A percentile compares a stretch with the other conserved stretches of the same genome.
Evolutionary conservation across 2,329 filamentous ascomycete species (phyloP).

Genomic region (Xylaria sp.): DNA sequence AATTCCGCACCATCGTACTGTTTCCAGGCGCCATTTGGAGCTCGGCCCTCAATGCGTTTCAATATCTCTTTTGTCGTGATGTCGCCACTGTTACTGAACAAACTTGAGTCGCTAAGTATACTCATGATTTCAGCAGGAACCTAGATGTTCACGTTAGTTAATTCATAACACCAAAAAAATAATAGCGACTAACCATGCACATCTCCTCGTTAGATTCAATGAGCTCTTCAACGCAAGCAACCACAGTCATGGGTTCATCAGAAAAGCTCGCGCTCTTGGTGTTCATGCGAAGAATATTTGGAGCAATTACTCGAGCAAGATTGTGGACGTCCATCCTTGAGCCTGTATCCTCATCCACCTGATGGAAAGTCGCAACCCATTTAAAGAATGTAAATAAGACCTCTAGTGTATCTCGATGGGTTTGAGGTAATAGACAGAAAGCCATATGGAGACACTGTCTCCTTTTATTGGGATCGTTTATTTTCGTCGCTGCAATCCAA

Average conservation of each 20-base stretch:
- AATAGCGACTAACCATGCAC: slow-evolving; percentile 80
- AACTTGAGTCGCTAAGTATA: slow-evolving; percentile 82
- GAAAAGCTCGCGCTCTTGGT: slow-evolving; percentile 76
- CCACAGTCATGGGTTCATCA: slow-evolving; percentile 90
- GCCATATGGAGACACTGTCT: slow-evolving; percentile 88
- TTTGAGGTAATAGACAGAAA: slow-evolving; percentile 92
- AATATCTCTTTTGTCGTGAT: slow-evolving; percentile 98
- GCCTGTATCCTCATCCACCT: slow-evolving; percentile 94
- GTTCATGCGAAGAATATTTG: slow-evolving; percentile 86
- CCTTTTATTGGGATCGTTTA: slow-evolving; percentile 82
- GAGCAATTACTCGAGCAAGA: slow-evolving; percentile 94
- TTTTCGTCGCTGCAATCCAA: slow-evolving; percentile 90
- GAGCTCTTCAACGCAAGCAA: slow-evolving; percentile 89
- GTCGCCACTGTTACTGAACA: slow-evolving; percentile 85
- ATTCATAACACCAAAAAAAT: neutral
- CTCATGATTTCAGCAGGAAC: slow-evolving; percentile 92
- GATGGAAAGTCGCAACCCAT: slow-evolving; percentile 97
- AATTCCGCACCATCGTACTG: slow-evolving; percentile 70
- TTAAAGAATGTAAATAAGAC: slow-evolving; percentile 96
- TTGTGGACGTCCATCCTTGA: slow-evolving; percentile 99
- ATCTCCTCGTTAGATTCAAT: slow-evolving; percentile 96
- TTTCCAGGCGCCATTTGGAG: slow-evolving; percentile 60
- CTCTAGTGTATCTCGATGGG: slow-evolving; percentile 92
- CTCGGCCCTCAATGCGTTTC: slow-evolving; percentile 88
- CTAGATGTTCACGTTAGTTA: slow-evolving; percentile 59